A percentile compares a stretch with the other conserved stretches of the same genome.
Evolutionary conservation across 129 eudicot species (phyloP).

Genomic region (Gnaphalium uliginosum): DNA sequence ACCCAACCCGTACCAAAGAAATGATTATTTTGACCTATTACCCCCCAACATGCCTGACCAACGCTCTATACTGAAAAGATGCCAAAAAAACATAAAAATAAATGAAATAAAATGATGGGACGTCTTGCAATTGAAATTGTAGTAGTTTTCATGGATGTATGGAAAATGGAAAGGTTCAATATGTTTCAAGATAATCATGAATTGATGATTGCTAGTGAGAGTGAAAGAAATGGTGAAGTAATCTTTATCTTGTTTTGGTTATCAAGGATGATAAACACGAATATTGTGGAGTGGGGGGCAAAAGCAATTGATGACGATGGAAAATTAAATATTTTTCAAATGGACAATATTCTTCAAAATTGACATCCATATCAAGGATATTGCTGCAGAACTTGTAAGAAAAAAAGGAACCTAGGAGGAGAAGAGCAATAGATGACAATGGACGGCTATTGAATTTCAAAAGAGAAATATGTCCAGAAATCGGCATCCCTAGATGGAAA

Average conservation of each 20-base stretch:
- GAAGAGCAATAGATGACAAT: neutral
- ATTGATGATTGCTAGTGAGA: neutral
- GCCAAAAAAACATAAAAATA: neutral
- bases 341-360: neutral
- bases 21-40: neutral
- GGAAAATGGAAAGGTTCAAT: neutral
- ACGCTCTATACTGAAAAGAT: neutral
- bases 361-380: neutral
- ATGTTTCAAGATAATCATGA: neutral
- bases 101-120: neutral
- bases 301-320: neutral
- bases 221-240: neutral
- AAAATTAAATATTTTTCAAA: conserved; percentile 10
- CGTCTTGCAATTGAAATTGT: neutral
- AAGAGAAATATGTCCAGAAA: neutral
- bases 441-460: neutral
- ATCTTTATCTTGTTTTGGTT: neutral
- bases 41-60: neutral
- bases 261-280: conserved; percentile 27
- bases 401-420: too few relatives aligned
- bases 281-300: conserved; percentile 25
- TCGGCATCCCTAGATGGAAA: neutral
- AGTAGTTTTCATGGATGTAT: neutral
- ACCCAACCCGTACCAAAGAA: neutral
- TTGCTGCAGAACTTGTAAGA: too few relatives aligned